phyloP scores from a whole-genome alignment of 306 rosid species.

The Quercus rubra region DNA sequence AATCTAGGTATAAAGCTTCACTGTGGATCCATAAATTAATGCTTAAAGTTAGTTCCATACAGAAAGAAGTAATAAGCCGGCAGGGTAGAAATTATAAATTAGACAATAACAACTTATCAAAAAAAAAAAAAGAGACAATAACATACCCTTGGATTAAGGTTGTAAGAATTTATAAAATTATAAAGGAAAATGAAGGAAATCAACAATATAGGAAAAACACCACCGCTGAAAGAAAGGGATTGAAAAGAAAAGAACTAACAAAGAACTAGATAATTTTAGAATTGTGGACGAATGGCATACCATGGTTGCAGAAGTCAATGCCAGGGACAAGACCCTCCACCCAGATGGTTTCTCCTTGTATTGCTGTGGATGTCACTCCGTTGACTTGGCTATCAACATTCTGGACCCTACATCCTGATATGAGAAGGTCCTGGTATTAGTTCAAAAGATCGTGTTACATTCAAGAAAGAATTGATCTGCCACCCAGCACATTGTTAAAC shows the following conservation, averaged over 20 bases:
- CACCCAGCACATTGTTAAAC: not conserved
- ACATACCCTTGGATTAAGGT: too few relatives aligned
- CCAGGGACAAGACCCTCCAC: slow-evolving; percentile 99
- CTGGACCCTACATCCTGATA: slow-evolving; percentile 47
- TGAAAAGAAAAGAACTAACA: slow-evolving; percentile 8
- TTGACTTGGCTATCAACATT: slow-evolving; percentile 33
- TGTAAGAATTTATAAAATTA: not conserved
- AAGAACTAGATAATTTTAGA: slow-evolving; percentile 15
- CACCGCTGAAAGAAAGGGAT: slow-evolving; percentile 7
- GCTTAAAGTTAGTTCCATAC: not conserved
- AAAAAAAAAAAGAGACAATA: too few relatives aligned
- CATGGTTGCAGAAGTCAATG: slow-evolving; percentile 95
- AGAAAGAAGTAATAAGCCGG: not conserved
- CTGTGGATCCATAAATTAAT: not conserved
- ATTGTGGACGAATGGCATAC: slow-evolving; percentile 38
- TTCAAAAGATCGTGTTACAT: slow-evolving; percentile 1
- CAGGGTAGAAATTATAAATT: not conserved
- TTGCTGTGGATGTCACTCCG: slow-evolving; percentile 33
- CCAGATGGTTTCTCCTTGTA: slow-evolving; percentile 62
- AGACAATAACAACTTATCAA: too few relatives aligned
- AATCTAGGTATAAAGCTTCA: not conserved
- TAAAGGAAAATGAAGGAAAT: not conserved
- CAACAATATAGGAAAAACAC: not conserved
- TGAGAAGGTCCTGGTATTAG: slow-evolving; percentile 11
- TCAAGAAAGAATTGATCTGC: slow-evolving; percentile 17